These are phyloP conservation scores for Strigomonas culicis DNA, from an alignment of 208 protist species.

Conservation along the genomic window DNA sequence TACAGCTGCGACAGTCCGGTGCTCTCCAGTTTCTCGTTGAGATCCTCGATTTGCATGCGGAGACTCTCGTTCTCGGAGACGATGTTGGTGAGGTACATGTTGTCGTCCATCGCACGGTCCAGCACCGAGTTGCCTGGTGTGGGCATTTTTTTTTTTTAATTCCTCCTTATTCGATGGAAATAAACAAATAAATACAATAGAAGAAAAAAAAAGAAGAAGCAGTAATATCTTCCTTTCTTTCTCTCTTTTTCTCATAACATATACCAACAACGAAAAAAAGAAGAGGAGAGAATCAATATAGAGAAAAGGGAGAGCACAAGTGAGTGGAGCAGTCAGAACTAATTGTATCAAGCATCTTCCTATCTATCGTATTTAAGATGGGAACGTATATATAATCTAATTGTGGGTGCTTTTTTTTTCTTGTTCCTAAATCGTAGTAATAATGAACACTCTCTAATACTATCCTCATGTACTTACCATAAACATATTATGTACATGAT, in stretches of 20 bases:
- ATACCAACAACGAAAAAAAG: background rate
- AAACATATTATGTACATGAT: background rate
- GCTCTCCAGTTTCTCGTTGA: conserved; percentile 18
- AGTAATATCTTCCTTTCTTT: no score
- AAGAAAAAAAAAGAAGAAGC: background rate
- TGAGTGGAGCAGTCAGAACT: no score
- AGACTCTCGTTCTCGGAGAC: conserved; percentile 20
- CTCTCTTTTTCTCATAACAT: no score
- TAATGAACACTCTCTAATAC: no score
- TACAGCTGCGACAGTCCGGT: conserved; percentile 22
- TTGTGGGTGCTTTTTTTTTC: no score
- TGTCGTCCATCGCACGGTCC: conserved; percentile 14
- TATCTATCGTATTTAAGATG: no score
- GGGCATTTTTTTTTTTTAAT: conserved; percentile 17
- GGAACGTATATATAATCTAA: no score
- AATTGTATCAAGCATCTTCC: no score
- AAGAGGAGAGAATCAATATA: background rate
- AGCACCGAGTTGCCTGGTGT: conserved; percentile 35
- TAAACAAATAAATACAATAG: background rate
- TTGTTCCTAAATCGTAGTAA: no score
- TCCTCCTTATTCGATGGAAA: background rate
- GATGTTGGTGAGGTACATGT: conserved; percentile 24
- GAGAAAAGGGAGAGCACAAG: background rate
- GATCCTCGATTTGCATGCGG: conserved; percentile 18
- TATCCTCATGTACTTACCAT: background rate